Evolutionary conservation across 2,329 filamentous ascomycete genomes (phyloP), one percentile per base, ranked within the genome.

Genomic region (Fusarium incarnatum): DNA sequence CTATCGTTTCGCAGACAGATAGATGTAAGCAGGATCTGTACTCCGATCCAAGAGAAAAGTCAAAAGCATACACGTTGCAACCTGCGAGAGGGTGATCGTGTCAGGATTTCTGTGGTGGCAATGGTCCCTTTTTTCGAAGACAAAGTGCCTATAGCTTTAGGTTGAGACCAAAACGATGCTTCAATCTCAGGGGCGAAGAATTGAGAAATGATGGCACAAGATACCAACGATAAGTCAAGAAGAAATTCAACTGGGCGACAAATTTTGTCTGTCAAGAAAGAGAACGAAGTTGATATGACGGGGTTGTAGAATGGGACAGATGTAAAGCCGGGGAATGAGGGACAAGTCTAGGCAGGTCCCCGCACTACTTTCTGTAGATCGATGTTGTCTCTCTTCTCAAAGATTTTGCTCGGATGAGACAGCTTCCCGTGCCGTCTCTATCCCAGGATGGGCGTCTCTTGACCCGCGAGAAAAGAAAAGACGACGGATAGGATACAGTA

Each of bases 361-460:
- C 74, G 71, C 74, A 74, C 61, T 67, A 27, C 63, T 50, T 56
- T 56, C 37, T 56, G 37, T 46, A 56, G 54, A 64, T 57, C 40
- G 66, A 64, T 48, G 73, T 76, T 75, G 69, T 75, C 73, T 75
- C 73, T 75, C 73, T 67, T 75, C 73, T 65, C 67, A 60, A 55
- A 52, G 47, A 30, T 66, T 71, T 67, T 62, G 69, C 65, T 71
- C 68, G 67, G 64, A 55, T 61, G 52, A 71, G 60, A 66, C 50
- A 70, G 69, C 62, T 70, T 66, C 48, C 64, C 59, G 63, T 70
- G 71, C 63, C 62, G 64, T 60, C 60, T 60, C 58, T 67, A 57
- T 64, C 57, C 63, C 44, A 61, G 69, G 73, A 73, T 61, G 60
- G 69, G 68, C 59, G 73, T 56, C 71, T 67, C 56, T 67, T 60